A percentile compares a stretch with the other conserved stretches of the same genome.
Conservation (phyloP, 768 basidiomycete species). For the Leccinum sublutescens region DNA sequence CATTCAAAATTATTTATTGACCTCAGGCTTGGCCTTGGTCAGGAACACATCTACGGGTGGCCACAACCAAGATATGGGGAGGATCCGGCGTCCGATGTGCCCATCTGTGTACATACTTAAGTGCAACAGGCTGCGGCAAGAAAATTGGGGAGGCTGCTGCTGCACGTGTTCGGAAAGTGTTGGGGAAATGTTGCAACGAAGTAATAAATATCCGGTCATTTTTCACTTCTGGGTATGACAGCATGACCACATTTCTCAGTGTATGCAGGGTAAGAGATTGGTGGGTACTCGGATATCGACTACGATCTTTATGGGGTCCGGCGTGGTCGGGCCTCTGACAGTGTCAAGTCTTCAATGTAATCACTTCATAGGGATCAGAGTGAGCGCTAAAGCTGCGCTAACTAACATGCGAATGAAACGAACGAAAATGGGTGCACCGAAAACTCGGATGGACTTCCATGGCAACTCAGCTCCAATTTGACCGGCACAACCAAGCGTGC, state of each 20-base stretch:
- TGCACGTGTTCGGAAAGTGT: constrained; percentile 10
- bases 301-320: neutral
- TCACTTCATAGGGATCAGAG: neutral
- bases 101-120: neutral
- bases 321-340: neutral
- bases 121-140: neutral
- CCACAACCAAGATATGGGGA: neutral
- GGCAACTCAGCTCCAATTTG: neutral
- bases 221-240: neutral
- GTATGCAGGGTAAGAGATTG: neutral
- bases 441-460: neutral
- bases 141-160: neutral
- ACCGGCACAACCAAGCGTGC: neutral
- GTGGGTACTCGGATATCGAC: neutral
- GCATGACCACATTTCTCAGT: too few species aligned
- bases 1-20: neutral
- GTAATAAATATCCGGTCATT: neutral
- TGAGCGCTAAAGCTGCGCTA: too few species aligned
- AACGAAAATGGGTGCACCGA: neutral
- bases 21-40: neutral
- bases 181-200: constrained; percentile 14
- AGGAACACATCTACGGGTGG: neutral
- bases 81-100: neutral
- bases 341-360: neutral
- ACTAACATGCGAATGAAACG: neutral